A percentile compares a stretch with the other conserved stretches of the same genome.
Evolutionary conservation across 148 eudicot species (phyloP).

Genomic region (Silene latifolia): DNA sequence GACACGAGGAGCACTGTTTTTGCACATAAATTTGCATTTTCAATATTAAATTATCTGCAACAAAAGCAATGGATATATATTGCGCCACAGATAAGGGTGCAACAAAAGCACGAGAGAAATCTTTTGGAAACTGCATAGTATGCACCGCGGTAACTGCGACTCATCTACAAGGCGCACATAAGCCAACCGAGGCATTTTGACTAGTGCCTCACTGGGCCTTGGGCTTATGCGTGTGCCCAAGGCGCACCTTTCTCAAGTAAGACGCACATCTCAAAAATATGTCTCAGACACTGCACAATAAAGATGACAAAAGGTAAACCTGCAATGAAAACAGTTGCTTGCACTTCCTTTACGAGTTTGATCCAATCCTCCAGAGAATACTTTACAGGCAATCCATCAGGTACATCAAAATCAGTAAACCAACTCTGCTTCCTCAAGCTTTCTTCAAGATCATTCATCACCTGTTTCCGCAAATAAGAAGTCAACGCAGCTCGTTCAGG

Average conservation of each 20-base stretch:
- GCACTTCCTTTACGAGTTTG: conserved; percentile 60
- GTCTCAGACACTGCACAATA: background rate
- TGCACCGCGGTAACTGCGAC: background rate
- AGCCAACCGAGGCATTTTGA: background rate
- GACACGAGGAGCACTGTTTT: background rate
- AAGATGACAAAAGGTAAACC: conserved; percentile 36
- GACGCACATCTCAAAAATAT: background rate
- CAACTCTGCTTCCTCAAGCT: conserved; percentile 55
- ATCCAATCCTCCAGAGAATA: conserved; percentile 65
- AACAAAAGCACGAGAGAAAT: background rate
- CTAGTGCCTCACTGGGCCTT: background rate
- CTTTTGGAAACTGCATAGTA: background rate
- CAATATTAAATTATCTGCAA: background rate
- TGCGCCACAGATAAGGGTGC: background rate
- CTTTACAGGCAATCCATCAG: conserved; percentile 61
- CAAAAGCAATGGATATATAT: background rate
- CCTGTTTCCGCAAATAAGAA: conserved; percentile 59
- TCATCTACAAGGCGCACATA: background rate
- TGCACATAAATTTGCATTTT: background rate
- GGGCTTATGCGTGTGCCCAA: background rate
- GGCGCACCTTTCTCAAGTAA: background rate
- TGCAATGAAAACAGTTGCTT: conserved; percentile 89
- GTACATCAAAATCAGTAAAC: conserved; percentile 79
- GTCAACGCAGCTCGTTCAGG: conserved; percentile 66
- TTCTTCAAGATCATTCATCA: conserved; percentile 62